Percentiles rank a stretch among this genome's conserved stretches.
These are phyloP conservation scores for Melastoma malabathricum DNA, from an alignment of 345 rosid species.

Conservation along the genomic window DNA sequence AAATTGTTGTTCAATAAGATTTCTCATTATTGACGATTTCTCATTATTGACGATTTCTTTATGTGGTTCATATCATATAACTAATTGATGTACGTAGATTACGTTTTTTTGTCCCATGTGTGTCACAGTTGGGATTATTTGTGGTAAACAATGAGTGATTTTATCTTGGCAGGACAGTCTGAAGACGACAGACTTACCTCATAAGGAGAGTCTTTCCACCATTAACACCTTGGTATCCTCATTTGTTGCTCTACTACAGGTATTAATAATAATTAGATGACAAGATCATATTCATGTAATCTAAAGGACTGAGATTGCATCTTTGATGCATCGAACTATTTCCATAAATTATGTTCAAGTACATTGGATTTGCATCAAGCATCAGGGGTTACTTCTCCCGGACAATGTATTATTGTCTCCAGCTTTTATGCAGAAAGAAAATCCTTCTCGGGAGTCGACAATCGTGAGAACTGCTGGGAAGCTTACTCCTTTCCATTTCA, in stretches of 20 bases:
- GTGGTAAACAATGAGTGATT: slow-evolving; percentile 20
- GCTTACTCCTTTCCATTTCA: slow-evolving; percentile 84
- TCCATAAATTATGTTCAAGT: no score
- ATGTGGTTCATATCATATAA: not conserved
- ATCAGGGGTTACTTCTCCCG: no score
- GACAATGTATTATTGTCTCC: not conserved
- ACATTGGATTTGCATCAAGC: no score
- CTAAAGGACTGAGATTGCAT: not conserved
- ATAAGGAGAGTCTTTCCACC: slow-evolving; percentile 23
- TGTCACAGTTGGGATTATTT: not conserved
- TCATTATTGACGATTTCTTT: no score
- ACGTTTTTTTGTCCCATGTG: not conserved
- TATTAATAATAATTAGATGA: slow-evolving; percentile 3
- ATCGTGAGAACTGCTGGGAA: slow-evolving; percentile 86
- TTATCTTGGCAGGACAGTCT: slow-evolving; percentile 77
- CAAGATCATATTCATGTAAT: not conserved
- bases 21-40: no score
- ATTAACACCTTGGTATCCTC: slow-evolving; percentile 81
- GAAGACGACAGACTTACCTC: slow-evolving; percentile 36
- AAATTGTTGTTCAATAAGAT: not conserved
- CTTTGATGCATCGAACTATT: not conserved
- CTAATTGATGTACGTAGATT: no score
- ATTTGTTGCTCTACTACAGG: slow-evolving; percentile 74
- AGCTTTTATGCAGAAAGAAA: slow-evolving; percentile 50
- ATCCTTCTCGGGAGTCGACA: slow-evolving; percentile 77